phyloP scores from a whole-genome alignment of 1,139 yeast genomes.

The Scheffersomyces quercinus region DNA sequence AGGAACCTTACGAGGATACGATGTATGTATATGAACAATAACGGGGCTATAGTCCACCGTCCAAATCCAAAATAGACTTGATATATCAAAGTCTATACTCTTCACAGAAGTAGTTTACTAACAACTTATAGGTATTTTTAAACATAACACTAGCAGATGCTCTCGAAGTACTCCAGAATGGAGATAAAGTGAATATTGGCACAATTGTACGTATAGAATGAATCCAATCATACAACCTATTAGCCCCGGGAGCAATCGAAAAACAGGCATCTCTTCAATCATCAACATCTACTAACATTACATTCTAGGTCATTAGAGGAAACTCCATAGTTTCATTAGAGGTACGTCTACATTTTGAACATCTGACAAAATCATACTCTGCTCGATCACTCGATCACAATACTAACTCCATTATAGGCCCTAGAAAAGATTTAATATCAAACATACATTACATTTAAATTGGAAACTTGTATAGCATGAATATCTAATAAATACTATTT shows the following conservation, averaged over 20 bases:
- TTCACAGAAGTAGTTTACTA: not conserved
- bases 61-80: not conserved
- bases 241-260: too few species aligned
- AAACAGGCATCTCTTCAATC: not conserved
- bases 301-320: constrained; percentile 51
- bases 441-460: not conserved
- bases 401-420: constrained; percentile 17
- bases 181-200: constrained; percentile 56
- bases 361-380: not conserved
- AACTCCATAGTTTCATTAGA: constrained; percentile 61
- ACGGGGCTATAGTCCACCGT: too few species aligned
- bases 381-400: not conserved
- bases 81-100: not conserved
- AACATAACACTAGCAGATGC: constrained; percentile 77
- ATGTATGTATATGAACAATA: constrained; percentile 40
- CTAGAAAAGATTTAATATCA: constrained; percentile 21
- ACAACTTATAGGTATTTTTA: constrained; percentile 48
- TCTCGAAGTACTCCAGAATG: constrained; percentile 55
- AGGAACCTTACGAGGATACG: constrained; percentile 79
- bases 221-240: too few species aligned
- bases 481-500: too few species aligned
- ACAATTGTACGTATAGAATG: constrained; percentile 41
- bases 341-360: constrained; percentile 30
- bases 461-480: too few species aligned
- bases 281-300: constrained; percentile 23